Base-by-base conservation (phyloP, 2,329 filamentous ascomycete genomes). In the Dactylonectria estremocensis region DNA sequence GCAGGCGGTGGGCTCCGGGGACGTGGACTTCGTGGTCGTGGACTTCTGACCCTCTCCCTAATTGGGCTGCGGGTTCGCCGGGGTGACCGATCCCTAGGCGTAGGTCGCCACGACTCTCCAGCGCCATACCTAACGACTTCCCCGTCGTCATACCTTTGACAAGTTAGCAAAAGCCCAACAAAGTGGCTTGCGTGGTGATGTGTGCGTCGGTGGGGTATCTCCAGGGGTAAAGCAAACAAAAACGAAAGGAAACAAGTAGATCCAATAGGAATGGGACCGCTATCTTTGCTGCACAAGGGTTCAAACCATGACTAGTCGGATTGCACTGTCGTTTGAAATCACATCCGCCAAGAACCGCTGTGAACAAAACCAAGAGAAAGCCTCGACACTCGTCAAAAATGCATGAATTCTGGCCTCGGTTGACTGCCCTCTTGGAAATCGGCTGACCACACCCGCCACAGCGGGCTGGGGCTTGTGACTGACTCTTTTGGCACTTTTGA, bases 61-160 rank as follows among this genome's bases (percentile, higher is more conserved):
- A 76, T 64, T 11, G 79, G 79, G 67, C 79, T 81, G 61, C 79
- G 77, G 20, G 72, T 67, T 66, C 78, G 75, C 52, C 78, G 72
- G 16, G 85, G 84, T 31, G 85, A 87, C 63, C 84, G 82, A 69
- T 85, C 82, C 56, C 85, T 79, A 57, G 88, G 88, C 66, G 87
- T 89, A 11, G 88, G 88, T 66, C 88, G 82, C 83, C 89, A 90
- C 43, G 87, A 89, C 78, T 90, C 88, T 66, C 88, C 88, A 13
- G 88, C 88, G 58, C 88, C 88, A 76, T 90, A 90, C 74, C 88
- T 83, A 69, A 89, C 86, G 61, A 90, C 88, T 79, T 90, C 88
- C 50, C 88, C 88, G 71, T 90, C 88, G 70, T 90, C 88, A 73
- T 88, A 90, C 76, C 88, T 89, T 66, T 50, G 7, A 3, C 40